These are phyloP conservation scores for Sporobolus alterniflorus DNA, from an alignment of 202 grass and related monocot genomes.

Conservation along the genomic window DNA sequence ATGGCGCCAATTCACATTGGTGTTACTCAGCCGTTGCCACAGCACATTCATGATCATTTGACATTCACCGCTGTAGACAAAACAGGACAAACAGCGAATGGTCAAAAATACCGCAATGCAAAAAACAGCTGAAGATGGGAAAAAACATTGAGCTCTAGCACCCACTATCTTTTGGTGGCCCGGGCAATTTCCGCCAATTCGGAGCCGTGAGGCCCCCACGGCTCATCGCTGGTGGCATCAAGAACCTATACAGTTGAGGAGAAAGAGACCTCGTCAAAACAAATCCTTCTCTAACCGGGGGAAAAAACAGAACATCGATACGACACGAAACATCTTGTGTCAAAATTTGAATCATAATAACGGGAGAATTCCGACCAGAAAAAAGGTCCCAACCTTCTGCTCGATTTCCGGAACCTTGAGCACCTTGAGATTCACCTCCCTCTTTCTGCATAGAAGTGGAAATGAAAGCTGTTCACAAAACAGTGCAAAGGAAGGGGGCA, in stretches of 20 bases:
- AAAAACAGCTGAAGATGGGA: not conserved
- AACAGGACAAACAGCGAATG: not conserved
- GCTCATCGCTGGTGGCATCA: conserved; percentile 91
- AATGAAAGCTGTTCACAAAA: not conserved
- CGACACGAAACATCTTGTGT: not conserved
- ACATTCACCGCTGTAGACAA: conserved; percentile 56
- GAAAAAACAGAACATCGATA: not conserved
- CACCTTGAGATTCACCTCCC: conserved; percentile 88
- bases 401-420: conserved; percentile 90
- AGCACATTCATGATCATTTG: conserved; percentile 67
- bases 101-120: not conserved
- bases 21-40: conserved; percentile 61
- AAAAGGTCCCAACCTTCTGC: conserved; percentile 63
- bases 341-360: not conserved
- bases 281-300: not conserved
- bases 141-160: not conserved
- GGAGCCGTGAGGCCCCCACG: conserved; percentile 89
- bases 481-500: not conserved
- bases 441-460: conserved; percentile 55
- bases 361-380: not conserved
- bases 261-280: not conserved
- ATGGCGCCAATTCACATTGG: conserved; percentile 66
- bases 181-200: conserved; percentile 72
- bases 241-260: conserved; percentile 66
- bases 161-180: conserved; percentile 66